A percentile compares a stretch with the other conserved stretches of the same genome.
Conservation (phyloP, 805 yeast genomes). For the Candida vartiovaarae region DNA sequence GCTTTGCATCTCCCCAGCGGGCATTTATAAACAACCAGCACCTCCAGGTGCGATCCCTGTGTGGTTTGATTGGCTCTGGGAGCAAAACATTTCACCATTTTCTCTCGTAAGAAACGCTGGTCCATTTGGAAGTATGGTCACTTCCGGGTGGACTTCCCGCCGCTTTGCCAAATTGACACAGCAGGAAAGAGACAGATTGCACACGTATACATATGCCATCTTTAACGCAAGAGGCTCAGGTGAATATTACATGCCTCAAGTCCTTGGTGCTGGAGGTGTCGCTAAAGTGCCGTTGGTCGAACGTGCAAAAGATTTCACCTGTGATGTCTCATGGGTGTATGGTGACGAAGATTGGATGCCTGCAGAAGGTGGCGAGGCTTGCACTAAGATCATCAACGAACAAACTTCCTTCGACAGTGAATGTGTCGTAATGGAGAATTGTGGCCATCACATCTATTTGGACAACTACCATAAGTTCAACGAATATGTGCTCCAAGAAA, state of each 20-base stretch:
- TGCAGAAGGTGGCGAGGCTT: conserved; percentile 31
- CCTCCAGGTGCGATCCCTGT: conserved; percentile 47
- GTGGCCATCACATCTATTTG: conserved; percentile 77
- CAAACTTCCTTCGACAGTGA: conserved; percentile 21
- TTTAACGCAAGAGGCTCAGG: conserved; percentile 89
- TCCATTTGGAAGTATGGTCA: conserved; percentile 75
- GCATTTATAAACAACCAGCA: conserved; percentile 47
- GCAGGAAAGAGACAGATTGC: conserved; percentile 47
- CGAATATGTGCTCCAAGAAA: conserved; percentile 40
- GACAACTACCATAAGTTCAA: conserved; percentile 58
- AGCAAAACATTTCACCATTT: conserved; percentile 80
- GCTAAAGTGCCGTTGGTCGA: conserved; percentile 68
- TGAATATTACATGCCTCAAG: conserved; percentile 80
- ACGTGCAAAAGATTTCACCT: conserved; percentile 36
- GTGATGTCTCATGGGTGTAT: conserved; percentile 75
- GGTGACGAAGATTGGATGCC: conserved; percentile 75
- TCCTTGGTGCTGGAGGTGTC: conserved; percentile 85
- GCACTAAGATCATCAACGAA: conserved; percentile 22
- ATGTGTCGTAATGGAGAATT: conserved; percentile 39
- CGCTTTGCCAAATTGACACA: conserved; percentile 57
- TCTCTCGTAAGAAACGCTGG: conserved; percentile 69
- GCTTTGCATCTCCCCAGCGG: conserved; percentile 87
- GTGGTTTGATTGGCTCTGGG: conserved; percentile 84
- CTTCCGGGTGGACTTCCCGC: conserved; percentile 84
- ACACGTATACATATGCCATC: conserved; percentile 73